Evolutionary conservation across 1,139 yeast species (phyloP), one percentile per base, ranked within the genome.

Genomic region (Debaryomyces nepalensis): DNA sequence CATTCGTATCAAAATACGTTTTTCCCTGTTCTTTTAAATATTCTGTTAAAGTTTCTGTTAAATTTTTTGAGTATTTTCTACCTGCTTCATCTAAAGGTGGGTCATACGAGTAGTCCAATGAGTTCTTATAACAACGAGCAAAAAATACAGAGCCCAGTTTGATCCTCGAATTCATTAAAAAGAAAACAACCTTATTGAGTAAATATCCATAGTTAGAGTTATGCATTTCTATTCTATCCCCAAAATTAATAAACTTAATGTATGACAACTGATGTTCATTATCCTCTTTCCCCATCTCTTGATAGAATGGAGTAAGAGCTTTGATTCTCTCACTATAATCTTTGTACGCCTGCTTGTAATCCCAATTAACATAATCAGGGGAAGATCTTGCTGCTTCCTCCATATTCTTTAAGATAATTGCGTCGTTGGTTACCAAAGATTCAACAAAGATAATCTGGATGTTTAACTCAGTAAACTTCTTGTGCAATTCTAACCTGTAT

Each of bases 361-460:
- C 82, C 89, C 95, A 84, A 41, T 82, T 82, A 32, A 65, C 68
- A 62, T 93, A 93, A 61, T 93, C 98, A 2, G 97, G 96, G 1
- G 97, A 88, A 29, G 87, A 81, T 19, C 83, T 78, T 3, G 97
- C 97, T 44, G 93, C 95, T 43, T 83, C 81, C 45, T 67, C 73
- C 53, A 93, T 88, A 61, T 91, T 93, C 44, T 84, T 79, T 48
- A 80, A 75, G 43, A 93, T 75, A 33, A 93, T 73, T 3, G 74
- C 66, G 46, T 77, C 82, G 61, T 90, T 88, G 31, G 93, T 89
- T 43, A 91, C 84, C 35, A 88, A 73, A 35, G 95, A 85, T 64
- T 93, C 99, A 47, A 93, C 90, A 61, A 91, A 93, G 42, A 93
- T 65, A 16, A 87, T 85, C 59, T 86, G 91, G 45, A 91, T 83